Evolutionary conservation across 164 flowering plant genomes (phyloP).

Genomic region (Chloranthus sessilifolius): DNA sequence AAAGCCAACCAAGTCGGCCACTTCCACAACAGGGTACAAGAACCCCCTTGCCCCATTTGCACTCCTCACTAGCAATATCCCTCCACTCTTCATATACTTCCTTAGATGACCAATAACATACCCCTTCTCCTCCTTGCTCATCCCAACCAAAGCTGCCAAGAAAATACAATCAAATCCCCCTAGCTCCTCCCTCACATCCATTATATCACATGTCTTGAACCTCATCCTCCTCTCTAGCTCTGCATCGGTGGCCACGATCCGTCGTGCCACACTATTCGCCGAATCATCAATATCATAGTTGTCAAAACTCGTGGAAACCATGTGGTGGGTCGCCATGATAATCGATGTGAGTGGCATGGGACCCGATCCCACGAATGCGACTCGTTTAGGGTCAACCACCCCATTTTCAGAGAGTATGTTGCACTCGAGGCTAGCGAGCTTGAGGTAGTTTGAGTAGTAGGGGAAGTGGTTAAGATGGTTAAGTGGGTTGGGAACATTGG

Average conservation of each 20-base stretch:
- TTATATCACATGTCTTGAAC: conserved; percentile 35
- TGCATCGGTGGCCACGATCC: conserved; percentile 24
- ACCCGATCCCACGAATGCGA: conserved; percentile 72
- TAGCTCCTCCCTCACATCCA: conserved; percentile 35
- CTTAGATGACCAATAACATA: conserved; percentile 37
- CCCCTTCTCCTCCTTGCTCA: conserved; percentile 43
- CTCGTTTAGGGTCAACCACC: conserved; percentile 27
- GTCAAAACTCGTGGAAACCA: conserved; percentile 34
- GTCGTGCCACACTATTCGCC: conserved; percentile 23
- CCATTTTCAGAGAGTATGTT: conserved; percentile 27
- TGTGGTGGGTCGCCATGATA: conserved; percentile 43
- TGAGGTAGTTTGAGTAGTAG: conserved; percentile 47
- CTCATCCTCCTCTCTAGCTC: conserved; percentile 50
- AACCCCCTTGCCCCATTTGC: conserved; percentile 55
- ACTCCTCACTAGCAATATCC: conserved; percentile 42
- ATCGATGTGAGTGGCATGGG: conserved; percentile 56
- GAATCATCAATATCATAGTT: conserved; percentile 35
- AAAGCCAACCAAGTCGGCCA: conserved; percentile 36
- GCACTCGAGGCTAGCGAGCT: conserved; percentile 36
- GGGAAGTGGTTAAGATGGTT: conserved; percentile 43
- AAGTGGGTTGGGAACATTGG: conserved; percentile 25
- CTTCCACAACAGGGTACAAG: conserved; percentile 52
- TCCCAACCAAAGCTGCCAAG: conserved; percentile 63
- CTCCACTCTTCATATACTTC: conserved; percentile 44
- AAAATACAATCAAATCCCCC: conserved; percentile 42